phyloP scores from a whole-genome alignment of 2,329 filamentous ascomycete genomes.

The Alternaria gaisen region DNA sequence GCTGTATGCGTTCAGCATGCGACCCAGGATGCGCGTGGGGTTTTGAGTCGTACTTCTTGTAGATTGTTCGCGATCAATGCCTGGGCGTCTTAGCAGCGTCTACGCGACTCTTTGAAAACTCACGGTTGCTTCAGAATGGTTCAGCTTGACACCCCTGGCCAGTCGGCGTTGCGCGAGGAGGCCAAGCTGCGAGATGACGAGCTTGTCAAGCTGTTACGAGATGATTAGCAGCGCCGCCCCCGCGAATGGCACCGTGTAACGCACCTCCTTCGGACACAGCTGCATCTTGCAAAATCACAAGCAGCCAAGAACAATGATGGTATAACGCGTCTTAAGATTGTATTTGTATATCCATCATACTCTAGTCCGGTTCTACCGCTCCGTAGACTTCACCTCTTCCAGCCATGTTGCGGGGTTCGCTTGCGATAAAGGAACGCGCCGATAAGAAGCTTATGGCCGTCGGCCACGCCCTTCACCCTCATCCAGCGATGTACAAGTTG shows the following conservation, averaged over 20 bases:
- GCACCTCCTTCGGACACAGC: conserved; percentile 51
- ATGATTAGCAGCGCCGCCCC: conserved; percentile 33
- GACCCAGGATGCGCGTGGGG: conserved; percentile 9
- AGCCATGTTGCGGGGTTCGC: conserved; percentile 19
- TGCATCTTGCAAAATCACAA: conserved; percentile 37
- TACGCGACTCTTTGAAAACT: conserved; percentile 13
- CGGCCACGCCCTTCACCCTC: background rate
- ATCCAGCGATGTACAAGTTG: background rate
- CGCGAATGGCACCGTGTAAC: conserved; percentile 12
- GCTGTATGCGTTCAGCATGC: conserved; percentile 56
- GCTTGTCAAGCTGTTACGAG: conserved; percentile 83
- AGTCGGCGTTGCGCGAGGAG: conserved; percentile 86
- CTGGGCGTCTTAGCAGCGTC: conserved; percentile 55
- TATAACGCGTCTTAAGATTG: background rate
- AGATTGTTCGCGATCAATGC: conserved; percentile 87
- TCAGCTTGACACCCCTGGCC: conserved; percentile 85
- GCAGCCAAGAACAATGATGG: conserved; percentile 2
- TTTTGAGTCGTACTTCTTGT: conserved; percentile 70
- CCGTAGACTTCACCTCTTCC: conserved; percentile 13
- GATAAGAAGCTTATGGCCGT: conserved; percentile 19
- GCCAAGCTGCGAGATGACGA: conserved; percentile 88
- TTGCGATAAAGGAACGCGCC: conserved; percentile 19
- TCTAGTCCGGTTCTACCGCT: background rate
- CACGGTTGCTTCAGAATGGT: conserved; percentile 88
- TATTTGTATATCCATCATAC: background rate